Conservation (phyloP, 1,284 basidiomycete species). For the Ceratobasidium sp. region DNA sequence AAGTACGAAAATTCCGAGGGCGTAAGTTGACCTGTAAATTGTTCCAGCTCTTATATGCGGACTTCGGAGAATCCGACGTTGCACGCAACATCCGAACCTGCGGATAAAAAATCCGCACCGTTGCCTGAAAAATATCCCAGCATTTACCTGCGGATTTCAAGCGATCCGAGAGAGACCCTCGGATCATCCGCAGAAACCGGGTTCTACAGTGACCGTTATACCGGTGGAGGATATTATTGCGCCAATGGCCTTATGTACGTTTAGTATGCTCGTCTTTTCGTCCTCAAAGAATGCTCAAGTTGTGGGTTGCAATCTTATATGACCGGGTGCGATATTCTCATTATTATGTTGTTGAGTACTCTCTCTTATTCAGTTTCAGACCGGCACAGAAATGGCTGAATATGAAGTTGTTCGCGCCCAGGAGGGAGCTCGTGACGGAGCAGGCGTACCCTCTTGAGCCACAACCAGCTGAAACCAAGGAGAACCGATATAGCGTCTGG, state of each 20-base stretch:
- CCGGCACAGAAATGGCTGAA: not conserved
- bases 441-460: not conserved
- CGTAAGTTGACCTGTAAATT: no score
- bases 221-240: not conserved
- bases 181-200: no score
- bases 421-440: not conserved
- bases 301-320: conserved; percentile 6
- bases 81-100: no score
- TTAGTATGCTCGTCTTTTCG: not conserved
- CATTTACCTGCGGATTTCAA: no score
- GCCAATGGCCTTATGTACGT: conserved; percentile 2
- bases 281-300: not conserved
- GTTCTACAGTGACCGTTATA: no score
- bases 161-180: no score
- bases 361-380: not conserved
- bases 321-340: not conserved
- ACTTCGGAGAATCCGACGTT: no score
- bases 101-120: no score
- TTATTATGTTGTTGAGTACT: not conserved
- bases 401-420: not conserved
- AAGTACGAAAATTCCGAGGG: no score
- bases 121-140: no score
- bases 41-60: no score
- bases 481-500: not conserved
- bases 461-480: no score